Percentiles rank a stretch among this genome's conserved stretches.
phyloP scores from a whole-genome alignment of 768 basidiomycete species.

The Boletus barrowsii region DNA sequence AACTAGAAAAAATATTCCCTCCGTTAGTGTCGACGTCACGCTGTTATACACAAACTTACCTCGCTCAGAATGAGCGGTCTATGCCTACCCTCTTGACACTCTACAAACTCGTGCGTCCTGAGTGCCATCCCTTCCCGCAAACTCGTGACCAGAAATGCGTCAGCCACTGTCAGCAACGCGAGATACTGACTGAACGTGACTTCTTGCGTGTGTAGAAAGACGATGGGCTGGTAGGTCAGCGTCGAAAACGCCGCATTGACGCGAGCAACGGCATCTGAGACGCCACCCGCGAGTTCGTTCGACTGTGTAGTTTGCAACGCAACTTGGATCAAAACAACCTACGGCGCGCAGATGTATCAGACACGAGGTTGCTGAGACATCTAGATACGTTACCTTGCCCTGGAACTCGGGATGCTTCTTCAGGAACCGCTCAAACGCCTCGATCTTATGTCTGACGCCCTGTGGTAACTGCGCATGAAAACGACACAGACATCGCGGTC shows the following conservation, averaged over 20 bases:
- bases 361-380: neutral
- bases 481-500: neutral
- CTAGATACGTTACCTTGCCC: constrained; percentile 48
- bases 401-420: constrained; percentile 77
- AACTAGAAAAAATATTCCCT: constrained; percentile 49
- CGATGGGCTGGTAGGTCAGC: constrained; percentile 83
- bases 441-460: constrained; percentile 80
- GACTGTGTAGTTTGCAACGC: constrained; percentile 79
- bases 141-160: constrained; percentile 82
- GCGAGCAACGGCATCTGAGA: constrained; percentile 68
- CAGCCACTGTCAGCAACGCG: constrained; percentile 75
- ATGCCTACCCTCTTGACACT: constrained; percentile 70
- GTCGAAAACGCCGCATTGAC: constrained; percentile 84
- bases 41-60: constrained; percentile 36
- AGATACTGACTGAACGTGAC: constrained; percentile 85
- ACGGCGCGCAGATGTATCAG: neutral
- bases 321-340: constrained; percentile 84
- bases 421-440: constrained; percentile 80
- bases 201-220: constrained; percentile 82
- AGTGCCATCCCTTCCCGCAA: constrained; percentile 88
- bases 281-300: constrained; percentile 70
- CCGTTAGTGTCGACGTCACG: neutral
- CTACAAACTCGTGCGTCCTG: constrained; percentile 76
- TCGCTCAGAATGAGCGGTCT: constrained; percentile 79
- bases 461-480: constrained; percentile 14